Evolutionary conservation across 768 basidiomycete species (phyloP).

Genomic region (Boletus reticuloceps): DNA sequence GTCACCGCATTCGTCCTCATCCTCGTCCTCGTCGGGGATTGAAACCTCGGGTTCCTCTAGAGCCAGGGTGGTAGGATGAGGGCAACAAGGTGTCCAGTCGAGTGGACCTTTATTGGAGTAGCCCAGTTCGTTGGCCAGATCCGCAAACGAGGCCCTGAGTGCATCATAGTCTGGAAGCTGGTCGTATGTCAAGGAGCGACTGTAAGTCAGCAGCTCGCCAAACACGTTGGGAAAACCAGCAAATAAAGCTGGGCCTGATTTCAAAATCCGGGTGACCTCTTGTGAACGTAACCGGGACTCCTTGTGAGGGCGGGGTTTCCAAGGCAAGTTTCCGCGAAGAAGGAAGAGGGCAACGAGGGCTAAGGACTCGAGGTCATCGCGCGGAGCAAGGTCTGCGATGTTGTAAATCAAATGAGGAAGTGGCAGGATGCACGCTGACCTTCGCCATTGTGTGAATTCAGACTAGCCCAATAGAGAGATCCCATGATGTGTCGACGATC

Average conservation of each 20-base stretch:
- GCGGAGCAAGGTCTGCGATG: neutral
- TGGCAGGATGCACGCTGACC: neutral
- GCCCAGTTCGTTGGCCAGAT: neutral
- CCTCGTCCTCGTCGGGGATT: neutral
- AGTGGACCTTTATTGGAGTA: neutral
- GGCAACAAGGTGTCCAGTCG: slow-evolving; percentile 4
- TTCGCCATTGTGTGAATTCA: slow-evolving; percentile 3
- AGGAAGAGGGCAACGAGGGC: neutral
- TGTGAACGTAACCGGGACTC: neutral
- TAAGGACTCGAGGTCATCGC: slow-evolving; percentile 3
- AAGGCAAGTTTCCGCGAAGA: slow-evolving; percentile 1
- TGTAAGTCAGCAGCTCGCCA: neutral
- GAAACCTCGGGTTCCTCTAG: neutral
- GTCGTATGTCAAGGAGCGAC: neutral
- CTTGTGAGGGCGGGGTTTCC: neutral
- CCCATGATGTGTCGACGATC: neutral
- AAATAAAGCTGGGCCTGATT: neutral
- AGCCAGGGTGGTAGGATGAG: neutral
- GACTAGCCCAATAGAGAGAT: slow-evolving; percentile 1
- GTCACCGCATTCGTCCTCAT: neutral
- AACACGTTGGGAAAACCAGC: neutral
- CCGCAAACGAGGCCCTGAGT: neutral
- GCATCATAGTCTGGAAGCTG: slow-evolving; percentile 1
- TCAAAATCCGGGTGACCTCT: neutral
- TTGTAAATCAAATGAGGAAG: neutral